Evolutionary conservation across 2,329 filamentous ascomycete species (phyloP).

Genomic region (Akanthomyces dipterigenus): DNA sequence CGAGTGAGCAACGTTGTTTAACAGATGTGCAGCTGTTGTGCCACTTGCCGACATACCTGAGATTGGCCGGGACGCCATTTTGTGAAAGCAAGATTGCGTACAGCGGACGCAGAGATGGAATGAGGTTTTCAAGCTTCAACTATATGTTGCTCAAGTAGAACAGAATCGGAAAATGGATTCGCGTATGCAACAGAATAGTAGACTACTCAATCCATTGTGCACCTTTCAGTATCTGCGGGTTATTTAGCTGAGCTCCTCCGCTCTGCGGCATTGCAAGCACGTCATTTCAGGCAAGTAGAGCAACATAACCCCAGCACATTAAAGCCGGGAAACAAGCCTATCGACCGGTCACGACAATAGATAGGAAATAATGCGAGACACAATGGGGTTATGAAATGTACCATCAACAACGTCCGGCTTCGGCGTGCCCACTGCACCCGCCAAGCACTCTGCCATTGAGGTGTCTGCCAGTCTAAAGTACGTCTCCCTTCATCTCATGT

Average conservation of each 20-base stretch:
- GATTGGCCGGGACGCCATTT: background rate
- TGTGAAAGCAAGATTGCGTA: background rate
- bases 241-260: background rate
- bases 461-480: too few species aligned
- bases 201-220: background rate
- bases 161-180: background rate
- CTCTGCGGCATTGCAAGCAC: background rate
- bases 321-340: background rate
- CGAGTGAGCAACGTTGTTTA: background rate
- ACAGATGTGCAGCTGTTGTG: background rate
- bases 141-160: too few species aligned
- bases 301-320: background rate
- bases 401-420: background rate
- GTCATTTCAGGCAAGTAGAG: conserved; percentile 2
- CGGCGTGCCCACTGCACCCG: background rate
- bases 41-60: background rate
- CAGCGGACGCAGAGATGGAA: too few species aligned
- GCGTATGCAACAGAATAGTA: background rate
- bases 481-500: background rate
- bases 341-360: background rate
- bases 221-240: background rate
- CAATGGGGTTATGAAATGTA: background rate
- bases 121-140: too few species aligned
- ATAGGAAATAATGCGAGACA: background rate
- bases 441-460: background rate